These are phyloP conservation scores for Colletotrichum falcatum DNA, from an alignment of 2,329 filamentous ascomycete species.

Conservation along the genomic window DNA sequence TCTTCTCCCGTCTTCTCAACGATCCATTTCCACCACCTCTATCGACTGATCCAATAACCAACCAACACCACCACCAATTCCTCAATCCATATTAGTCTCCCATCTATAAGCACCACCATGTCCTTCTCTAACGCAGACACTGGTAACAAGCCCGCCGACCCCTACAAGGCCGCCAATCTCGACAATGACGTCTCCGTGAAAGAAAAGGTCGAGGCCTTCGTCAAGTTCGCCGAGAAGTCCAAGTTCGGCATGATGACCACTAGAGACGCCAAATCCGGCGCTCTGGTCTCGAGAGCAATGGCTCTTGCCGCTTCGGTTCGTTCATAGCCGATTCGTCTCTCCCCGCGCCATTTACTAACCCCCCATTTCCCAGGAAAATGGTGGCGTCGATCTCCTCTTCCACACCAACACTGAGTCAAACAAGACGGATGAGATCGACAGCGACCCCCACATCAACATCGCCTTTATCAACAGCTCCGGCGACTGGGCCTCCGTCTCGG, in stretches of 20 bases:
- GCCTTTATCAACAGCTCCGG: slow-evolving; percentile 81
- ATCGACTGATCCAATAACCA: not conserved
- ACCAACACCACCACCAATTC: not conserved
- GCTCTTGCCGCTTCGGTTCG: slow-evolving; percentile 80
- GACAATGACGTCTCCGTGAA: slow-evolving; percentile 73
- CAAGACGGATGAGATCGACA: slow-evolving; percentile 84
- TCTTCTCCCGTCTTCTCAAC: not conserved
- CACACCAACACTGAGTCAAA: slow-evolving; percentile 91
- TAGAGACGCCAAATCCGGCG: slow-evolving; percentile 70
- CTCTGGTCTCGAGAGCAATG: slow-evolving; percentile 87
- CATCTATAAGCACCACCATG: slow-evolving; percentile 1
- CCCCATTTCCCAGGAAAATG: slow-evolving; percentile 69
- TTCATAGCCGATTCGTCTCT: not conserved
- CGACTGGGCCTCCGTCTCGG: slow-evolving; percentile 90
- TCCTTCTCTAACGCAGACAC: slow-evolving; percentile 70
- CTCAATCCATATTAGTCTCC: not conserved
- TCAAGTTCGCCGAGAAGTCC: slow-evolving; percentile 75
- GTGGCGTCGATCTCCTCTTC: slow-evolving; percentile 86
- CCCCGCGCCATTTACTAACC: not conserved
- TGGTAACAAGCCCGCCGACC: slow-evolving; percentile 75
- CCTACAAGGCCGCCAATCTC: slow-evolving; percentile 80
- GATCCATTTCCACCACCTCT: not conserved
- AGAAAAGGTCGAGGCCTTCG: slow-evolving; percentile 81
- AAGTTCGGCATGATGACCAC: slow-evolving; percentile 96
- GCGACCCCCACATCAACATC: slow-evolving; percentile 82